Conservation (phyloP, 441 rosid genomes). For the Gossypium davidsonii region DNA sequence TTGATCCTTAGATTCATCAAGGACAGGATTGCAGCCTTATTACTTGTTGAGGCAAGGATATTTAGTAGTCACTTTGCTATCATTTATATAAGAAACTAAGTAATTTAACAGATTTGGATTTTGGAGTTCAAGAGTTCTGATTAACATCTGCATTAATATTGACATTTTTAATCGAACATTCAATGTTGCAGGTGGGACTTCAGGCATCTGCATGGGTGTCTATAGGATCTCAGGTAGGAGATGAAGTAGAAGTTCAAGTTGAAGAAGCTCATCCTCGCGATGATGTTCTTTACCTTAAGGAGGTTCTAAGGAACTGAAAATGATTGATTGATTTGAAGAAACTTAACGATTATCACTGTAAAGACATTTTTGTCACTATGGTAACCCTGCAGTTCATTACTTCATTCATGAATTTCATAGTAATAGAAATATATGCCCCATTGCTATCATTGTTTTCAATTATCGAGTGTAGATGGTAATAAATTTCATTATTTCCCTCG, state of each 20-base stretch:
- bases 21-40: conserved; percentile 69
- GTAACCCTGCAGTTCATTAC: neutral
- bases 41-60: conserved; percentile 70
- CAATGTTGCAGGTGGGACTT: conserved; percentile 60
- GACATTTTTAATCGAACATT: neutral
- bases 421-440: neutral
- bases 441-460: neutral
- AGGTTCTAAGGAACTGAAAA: conserved; percentile 24
- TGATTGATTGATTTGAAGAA: neutral
- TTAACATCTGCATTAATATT: neutral
- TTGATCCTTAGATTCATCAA: conserved; percentile 75
- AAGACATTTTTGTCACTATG: neutral
- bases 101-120: neutral
- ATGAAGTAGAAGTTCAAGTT: conserved; percentile 69
- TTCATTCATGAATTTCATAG: neutral
- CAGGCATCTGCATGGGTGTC: conserved; percentile 85
- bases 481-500: neutral
- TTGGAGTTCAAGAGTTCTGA: neutral
- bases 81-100: neutral
- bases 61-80: neutral
- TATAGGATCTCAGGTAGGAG: conserved; percentile 64
- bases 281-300: conserved; percentile 59
- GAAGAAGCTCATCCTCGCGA: conserved; percentile 86
- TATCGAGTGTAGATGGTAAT: neutral
- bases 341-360: neutral